These are phyloP conservation scores for Diutina siamensis DNA, from an alignment of 1,139 yeast species.

Conservation along the genomic window DNA sequence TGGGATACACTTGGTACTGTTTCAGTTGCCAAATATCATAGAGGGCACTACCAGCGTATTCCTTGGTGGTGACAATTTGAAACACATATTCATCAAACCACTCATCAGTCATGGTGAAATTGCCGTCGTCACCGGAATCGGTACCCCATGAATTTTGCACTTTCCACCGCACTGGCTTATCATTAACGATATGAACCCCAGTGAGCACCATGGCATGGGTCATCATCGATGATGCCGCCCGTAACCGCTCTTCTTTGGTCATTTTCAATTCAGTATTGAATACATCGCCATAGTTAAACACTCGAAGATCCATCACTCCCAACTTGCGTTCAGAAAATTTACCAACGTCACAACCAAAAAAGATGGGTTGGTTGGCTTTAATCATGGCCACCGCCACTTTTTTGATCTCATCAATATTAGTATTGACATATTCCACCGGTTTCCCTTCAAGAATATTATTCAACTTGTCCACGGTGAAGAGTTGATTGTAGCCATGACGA, in stretches of 20 bases:
- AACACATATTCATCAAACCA: constrained; percentile 77
- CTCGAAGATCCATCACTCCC: constrained; percentile 61
- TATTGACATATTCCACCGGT: constrained; percentile 58
- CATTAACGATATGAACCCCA: constrained; percentile 46
- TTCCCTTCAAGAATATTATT: constrained; percentile 63
- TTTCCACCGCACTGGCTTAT: constrained; percentile 58
- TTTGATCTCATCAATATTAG: constrained; percentile 47
- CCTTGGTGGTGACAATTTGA: constrained; percentile 62
- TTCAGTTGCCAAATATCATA: constrained; percentile 38
- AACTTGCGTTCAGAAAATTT: constrained; percentile 44
- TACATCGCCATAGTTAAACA: constrained; percentile 59
- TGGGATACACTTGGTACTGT: constrained; percentile 51
- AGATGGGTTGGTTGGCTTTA: constrained; percentile 62
- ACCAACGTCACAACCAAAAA: constrained; percentile 84
- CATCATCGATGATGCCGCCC: constrained; percentile 52
- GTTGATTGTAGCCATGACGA: constrained; percentile 50
- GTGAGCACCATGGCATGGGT: constrained; percentile 82
- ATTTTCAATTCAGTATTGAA: constrained; percentile 41
- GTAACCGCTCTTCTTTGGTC: constrained; percentile 42
- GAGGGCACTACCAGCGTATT: constrained; percentile 33
- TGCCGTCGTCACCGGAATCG: constrained; percentile 63
- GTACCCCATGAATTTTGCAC: constrained; percentile 87
- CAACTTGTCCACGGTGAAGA: constrained; percentile 60
- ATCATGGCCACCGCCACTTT: constrained; percentile 53
- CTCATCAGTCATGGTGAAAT: constrained; percentile 69